These are phyloP conservation scores for Dothistroma pini DNA, from an alignment of 2,329 filamentous ascomycete species.

Conservation along the genomic window DNA sequence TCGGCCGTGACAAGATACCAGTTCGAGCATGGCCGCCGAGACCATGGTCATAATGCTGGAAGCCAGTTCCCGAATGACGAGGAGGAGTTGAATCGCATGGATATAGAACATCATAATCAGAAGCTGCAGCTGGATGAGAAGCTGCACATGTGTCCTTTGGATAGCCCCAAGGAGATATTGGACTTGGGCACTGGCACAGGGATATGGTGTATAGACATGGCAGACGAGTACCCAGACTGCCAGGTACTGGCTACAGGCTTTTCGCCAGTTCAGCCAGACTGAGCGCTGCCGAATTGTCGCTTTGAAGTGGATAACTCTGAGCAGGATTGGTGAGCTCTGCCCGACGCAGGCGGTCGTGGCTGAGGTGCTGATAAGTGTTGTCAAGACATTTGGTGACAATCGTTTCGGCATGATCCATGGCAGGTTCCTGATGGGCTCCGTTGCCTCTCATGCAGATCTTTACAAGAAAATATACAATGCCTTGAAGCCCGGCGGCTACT, in stretches of 20 bases:
- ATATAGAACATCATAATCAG: constrained; percentile 35
- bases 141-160: constrained; percentile 44
- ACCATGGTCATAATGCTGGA: constrained; percentile 31
- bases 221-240: constrained; percentile 30
- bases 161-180: constrained; percentile 41
- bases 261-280: constrained; percentile 10
- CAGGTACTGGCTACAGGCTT: constrained; percentile 38
- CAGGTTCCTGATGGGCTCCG: constrained; percentile 33
- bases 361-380: constrained; percentile 39
- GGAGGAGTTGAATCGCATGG: constrained; percentile 30
- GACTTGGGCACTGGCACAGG: constrained; percentile 47
- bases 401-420: constrained; percentile 44
- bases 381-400: constrained; percentile 36
- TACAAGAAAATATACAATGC: constrained; percentile 31
- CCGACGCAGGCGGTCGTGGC: constrained; percentile 17
- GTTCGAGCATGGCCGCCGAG: constrained; percentile 29
- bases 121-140: constrained; percentile 27
- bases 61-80: constrained; percentile 35
- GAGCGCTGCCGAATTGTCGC: constrained; percentile 28
- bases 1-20: constrained; percentile 17
- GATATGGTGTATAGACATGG: constrained; percentile 35
- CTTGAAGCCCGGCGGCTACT: constrained; percentile 43
- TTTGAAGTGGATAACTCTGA: constrained; percentile 36
- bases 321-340: constrained; percentile 36
- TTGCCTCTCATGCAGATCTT: constrained; percentile 22